Base-by-base conservation (phyloP, 2,329 filamentous ascomycete genomes). In the Pseudophaeomoniella oleicola region DNA sequence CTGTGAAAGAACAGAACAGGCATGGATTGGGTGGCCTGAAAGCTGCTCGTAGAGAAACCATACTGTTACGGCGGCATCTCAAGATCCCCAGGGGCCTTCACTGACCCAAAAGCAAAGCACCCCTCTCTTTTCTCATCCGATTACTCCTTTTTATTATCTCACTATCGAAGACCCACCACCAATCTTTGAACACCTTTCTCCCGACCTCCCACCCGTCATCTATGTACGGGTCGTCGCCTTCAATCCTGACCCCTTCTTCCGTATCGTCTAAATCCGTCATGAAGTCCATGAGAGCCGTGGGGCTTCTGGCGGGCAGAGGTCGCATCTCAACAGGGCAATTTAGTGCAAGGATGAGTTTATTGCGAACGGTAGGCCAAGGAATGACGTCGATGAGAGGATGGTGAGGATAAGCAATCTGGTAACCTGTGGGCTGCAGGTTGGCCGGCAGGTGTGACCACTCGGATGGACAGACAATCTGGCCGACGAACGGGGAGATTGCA, bases 91-190 rank as follows among this genome's bases (percentile, higher is more conserved):
- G n/a, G n/a, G n/a, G n/a, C n/a, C n/a, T n/a, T n/a, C n/a, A n/a
- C n/a, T n/a, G 30, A 32, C 5, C 17, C 30, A 32, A 32, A 14
- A 14, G 5, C 10, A 10, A 15, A 5, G 30, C 30, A 10, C 30
- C 30, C 17, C 30, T 32, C 13, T 32, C 5, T 16, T 16, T n/a
- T 14, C 30, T 32, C 59, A 63, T 61, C 35, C 58, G 53, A 50
- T 76, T 75, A 46, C 69, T 71, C 36, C 60, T 60, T 32, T 65
- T 61, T n/a, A 76, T 51, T 12, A 75, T 61, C 9, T 57, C 55
- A 5, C 58, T 49, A 45, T 76, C 71, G 47, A 76, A 68, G 22
- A 71, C 51, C 52, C 72, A 75, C 70, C 70, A 77, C 72, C 72
- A 76, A 30, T 64, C 60, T 50, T 67, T 62, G 50, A 74, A 75